Evolutionary conservation across 2,329 filamentous ascomycete species (phyloP).

Genomic region (Aureobasidium mangrovei): DNA sequence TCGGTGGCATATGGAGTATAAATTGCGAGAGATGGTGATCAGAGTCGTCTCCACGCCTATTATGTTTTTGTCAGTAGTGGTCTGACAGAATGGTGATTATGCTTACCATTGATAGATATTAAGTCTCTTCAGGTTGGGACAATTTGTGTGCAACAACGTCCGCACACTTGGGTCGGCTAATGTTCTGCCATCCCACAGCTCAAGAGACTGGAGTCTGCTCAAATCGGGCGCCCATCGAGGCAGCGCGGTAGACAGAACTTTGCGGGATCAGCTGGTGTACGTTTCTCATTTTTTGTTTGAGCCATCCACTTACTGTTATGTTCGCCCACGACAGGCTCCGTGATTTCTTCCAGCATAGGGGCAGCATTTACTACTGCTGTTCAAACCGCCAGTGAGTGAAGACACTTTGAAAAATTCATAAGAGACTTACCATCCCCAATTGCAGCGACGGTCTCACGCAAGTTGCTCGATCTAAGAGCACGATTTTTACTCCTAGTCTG

Average conservation of each 20-base stretch:
- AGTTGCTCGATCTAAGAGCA: conserved; percentile 21
- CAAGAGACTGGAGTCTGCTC: conserved; percentile 49
- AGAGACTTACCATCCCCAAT: conserved; percentile 34
- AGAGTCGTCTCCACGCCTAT: conserved; percentile 30
- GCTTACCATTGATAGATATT: conserved; percentile 46
- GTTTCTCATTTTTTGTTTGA: too few species aligned
- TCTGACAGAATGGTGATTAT: too few species aligned
- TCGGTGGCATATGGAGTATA: conserved; percentile 45
- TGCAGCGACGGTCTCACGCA: conserved; percentile 36
- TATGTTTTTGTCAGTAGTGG: not conserved
- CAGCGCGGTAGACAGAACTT: conserved; percentile 43
- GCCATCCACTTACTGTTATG: conserved; percentile 27
- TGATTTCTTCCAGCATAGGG: conserved; percentile 45
- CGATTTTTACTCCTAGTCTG: conserved; percentile 2
- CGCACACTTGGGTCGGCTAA: conserved; percentile 47
- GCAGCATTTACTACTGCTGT: conserved; percentile 25
- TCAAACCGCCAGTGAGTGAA: not conserved
- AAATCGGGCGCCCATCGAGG: conserved; percentile 52
- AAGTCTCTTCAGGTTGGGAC: conserved; percentile 53
- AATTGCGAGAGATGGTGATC: conserved; percentile 53
- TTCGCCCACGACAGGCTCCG: conserved; percentile 24
- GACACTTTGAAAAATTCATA: not conserved
- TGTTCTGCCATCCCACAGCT: conserved; percentile 52
- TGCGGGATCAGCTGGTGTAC: too few species aligned
- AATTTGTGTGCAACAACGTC: conserved; percentile 47